Evolutionary conservation across 108 stramenopile genomes (phyloP).

Genomic region (Cyclostephanos tholiformis): DNA sequence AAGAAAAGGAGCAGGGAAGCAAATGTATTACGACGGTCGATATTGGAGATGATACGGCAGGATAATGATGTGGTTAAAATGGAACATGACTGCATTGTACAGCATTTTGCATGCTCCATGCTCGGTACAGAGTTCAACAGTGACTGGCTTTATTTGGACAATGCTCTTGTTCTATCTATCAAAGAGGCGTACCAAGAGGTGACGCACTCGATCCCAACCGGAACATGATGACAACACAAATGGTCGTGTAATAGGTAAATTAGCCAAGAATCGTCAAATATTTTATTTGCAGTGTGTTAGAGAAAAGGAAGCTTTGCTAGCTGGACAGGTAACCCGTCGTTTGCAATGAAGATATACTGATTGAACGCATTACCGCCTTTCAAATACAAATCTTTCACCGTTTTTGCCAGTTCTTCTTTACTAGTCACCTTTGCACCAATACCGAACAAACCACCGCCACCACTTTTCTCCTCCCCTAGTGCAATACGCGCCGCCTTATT

Average conservation of each 20-base stretch:
- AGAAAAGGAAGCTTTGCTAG: constrained; percentile 68
- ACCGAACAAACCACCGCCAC: constrained; percentile 68
- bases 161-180: constrained; percentile 10
- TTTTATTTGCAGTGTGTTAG: constrained; percentile 6
- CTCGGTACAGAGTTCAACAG: constrained; percentile 12
- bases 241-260: neutral
- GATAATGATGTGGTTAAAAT: neutral
- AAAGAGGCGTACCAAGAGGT: constrained; percentile 11
- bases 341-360: constrained; percentile 66
- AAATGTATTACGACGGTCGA: constrained; percentile 54
- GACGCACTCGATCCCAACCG: neutral
- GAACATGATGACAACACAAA: neutral
- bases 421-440: constrained; percentile 60
- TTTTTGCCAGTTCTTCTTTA: constrained; percentile 56
- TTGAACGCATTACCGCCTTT: constrained; percentile 80
- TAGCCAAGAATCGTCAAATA: neutral
- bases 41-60: constrained; percentile 31
- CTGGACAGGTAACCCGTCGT: constrained; percentile 75
- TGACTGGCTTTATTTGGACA: constrained; percentile 7
- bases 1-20: constrained; percentile 51
- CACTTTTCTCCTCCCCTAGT: constrained; percentile 65
- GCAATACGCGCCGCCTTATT: constrained; percentile 59
- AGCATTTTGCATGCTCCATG: constrained; percentile 23
- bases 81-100: constrained; percentile 8
- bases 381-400: constrained; percentile 67